Conservation (phyloP, 1,139 yeast species). For the Yamadazyma triangularis region DNA sequence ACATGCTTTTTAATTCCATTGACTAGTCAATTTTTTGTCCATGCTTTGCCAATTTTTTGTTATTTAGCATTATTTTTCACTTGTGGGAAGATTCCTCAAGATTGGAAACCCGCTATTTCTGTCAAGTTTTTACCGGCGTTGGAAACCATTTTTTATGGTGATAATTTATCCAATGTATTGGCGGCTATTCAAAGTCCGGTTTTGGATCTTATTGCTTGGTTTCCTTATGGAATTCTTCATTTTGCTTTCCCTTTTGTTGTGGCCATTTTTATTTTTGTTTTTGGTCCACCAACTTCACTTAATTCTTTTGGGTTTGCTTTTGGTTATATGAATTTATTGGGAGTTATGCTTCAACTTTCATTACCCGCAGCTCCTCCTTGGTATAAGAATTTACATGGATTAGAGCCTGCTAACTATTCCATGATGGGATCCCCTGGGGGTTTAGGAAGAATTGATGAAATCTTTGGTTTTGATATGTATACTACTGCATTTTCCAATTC, state of each 20-base stretch:
- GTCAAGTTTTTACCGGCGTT: slow-evolving; percentile 91
- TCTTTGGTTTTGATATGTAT: slow-evolving; percentile 80
- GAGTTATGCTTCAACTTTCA: slow-evolving; percentile 72
- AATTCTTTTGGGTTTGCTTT: slow-evolving; percentile 91
- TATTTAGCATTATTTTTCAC: slow-evolving; percentile 87
- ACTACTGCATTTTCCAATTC: slow-evolving; percentile 83
- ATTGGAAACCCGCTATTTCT: slow-evolving; percentile 82
- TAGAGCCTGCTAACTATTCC: slow-evolving; percentile 84
- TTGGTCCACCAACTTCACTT: slow-evolving; percentile 89
- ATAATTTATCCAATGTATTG: slow-evolving; percentile 79
- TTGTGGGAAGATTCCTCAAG: slow-evolving; percentile 70
- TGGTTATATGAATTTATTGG: slow-evolving; percentile 92
- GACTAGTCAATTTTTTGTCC: slow-evolving; percentile 80
- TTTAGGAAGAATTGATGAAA: slow-evolving; percentile 75
- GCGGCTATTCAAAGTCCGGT: slow-evolving; percentile 67
- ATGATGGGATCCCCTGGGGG: slow-evolving; percentile 99
- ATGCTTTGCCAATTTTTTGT: slow-evolving; percentile 79
- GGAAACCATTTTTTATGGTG: slow-evolving; percentile 93
- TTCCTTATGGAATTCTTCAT: slow-evolving; percentile 92
- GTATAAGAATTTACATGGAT: slow-evolving; percentile 85
- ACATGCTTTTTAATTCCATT: slow-evolving; percentile 60
- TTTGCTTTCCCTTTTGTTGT: slow-evolving; percentile 87
- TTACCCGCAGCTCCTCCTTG: slow-evolving; percentile 99
- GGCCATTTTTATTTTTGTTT: slow-evolving; percentile 72
- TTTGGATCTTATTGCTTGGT: slow-evolving; percentile 86